Evolutionary conservation across 169 alveolate species (phyloP).

Genomic region (Plasmodium falciparum): DNA sequence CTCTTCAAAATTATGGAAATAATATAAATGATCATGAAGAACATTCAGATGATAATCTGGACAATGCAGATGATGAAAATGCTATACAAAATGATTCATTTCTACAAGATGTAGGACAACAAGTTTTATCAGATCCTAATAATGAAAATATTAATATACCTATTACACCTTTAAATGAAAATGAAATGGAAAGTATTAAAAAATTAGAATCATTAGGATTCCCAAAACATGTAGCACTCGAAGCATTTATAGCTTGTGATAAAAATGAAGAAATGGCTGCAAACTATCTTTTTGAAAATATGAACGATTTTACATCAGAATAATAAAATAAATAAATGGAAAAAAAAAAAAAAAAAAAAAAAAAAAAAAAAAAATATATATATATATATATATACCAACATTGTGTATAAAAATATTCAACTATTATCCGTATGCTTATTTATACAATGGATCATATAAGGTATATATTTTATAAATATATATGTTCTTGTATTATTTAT

Average conservation of each 20-base stretch:
- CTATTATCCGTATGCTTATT: background rate
- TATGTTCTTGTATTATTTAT: background rate
- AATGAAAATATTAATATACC: constrained; percentile 58
- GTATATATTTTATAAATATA: background rate
- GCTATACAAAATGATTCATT: background rate
- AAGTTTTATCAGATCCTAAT: constrained; percentile 17
- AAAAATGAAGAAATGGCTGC: constrained; percentile 96
- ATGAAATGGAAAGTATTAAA: constrained; percentile 90
- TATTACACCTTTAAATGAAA: constrained; percentile 88
- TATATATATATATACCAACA: constrained; percentile 8
- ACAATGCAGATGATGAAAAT: no score
- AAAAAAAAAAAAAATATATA: background rate
- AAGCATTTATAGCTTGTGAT: constrained; percentile 97
- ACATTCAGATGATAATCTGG: constrained; percentile 20
- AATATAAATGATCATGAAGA: constrained; percentile 31
- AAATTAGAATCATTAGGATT: constrained; percentile 94
- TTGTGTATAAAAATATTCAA: background rate
- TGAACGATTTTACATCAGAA: constrained; percentile 82
- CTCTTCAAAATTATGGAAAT: constrained; percentile 79
- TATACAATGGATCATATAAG: no score
- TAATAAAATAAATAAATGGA: constrained; percentile 2
- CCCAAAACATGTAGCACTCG: constrained; percentile 94
- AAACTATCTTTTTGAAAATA: constrained; percentile 89
- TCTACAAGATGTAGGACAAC: constrained; percentile 1
- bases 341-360: background rate